Base-by-base conservation (phyloP, 129 eudicot species). In the Arctium minus region DNA sequence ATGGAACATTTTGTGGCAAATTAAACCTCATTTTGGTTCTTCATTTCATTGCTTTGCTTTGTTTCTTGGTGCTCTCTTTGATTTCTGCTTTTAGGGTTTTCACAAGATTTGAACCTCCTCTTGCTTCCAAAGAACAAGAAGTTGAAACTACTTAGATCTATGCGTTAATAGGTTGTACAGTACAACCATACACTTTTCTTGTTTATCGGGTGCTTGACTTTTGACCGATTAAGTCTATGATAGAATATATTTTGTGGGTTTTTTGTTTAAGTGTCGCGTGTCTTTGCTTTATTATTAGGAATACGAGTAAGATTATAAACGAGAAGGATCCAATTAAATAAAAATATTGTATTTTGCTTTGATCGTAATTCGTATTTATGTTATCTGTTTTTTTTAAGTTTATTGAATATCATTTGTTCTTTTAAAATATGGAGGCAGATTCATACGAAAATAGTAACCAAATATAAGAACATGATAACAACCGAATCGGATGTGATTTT, bases 11-110 rank as follows among this genome's bases (percentile, higher is more conserved):
- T 85, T 96, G 99, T 83, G 85, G 70, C 75, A 93, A 89, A 86
- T 60, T 96, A 75, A 87, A 85, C 65, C 35, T 91, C 70, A 88
- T 90, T 65, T 74, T 96, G 88, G 84, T 77, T 44, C 85, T 90
- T 73, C 91, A 96, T 76, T 85, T 87, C 46, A 79, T 96, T 68
- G 90, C 97, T 29, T 60, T 93, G 18, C 77, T 85, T 48, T 90
- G 91, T 87, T 91, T 96, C 86, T 82, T 93, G 74, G 75, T 85
- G 8, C 86, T 96, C 75, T 91, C 98, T 86, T 76, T 96, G 6
- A 90, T 96, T 50, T 96, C 99, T 18, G 97, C 95, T 85, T 96
- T 83, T 83, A 90, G 97, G 84, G 89, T 91, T 76, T 96, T 96
- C 79, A 86, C 88, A 22, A 81, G 87, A 64, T 93, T 79, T 62